These are phyloP conservation scores for Alloteropsis semialata DNA, from an alignment of 176 grass and related monocot genomes.

Conservation along the genomic window DNA sequence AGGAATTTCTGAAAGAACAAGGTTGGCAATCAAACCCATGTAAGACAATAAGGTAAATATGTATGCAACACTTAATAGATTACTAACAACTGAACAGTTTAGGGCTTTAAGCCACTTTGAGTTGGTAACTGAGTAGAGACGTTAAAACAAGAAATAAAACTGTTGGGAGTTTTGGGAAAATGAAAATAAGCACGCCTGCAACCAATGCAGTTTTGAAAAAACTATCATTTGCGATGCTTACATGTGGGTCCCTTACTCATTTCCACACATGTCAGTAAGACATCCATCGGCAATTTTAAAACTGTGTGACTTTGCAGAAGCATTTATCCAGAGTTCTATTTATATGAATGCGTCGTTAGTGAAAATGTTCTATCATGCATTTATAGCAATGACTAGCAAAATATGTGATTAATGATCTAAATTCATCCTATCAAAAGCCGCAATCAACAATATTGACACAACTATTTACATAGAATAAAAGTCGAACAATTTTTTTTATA, in stretches of 20 bases:
- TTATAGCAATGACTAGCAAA: background rate
- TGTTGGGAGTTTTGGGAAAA: background rate
- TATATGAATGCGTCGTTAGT: background rate
- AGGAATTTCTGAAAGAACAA: no score
- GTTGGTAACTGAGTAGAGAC: background rate
- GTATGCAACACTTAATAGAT: background rate
- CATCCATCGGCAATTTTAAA: background rate
- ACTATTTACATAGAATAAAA: background rate
- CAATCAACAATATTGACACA: background rate
- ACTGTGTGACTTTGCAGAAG: background rate
- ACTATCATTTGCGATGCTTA: background rate
- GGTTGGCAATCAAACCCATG: background rate
- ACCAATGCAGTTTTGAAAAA: background rate
- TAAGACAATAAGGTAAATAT: background rate
- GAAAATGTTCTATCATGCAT: background rate
- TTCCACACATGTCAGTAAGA: background rate
- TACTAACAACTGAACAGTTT: background rate
- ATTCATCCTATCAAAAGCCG: background rate
- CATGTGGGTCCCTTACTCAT: background rate
- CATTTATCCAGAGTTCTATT: background rate
- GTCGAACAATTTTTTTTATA: background rate
- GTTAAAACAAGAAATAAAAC: background rate
- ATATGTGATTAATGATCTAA: background rate
- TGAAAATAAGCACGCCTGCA: background rate
- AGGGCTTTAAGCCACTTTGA: slow-evolving; percentile 3